phyloP scores from a whole-genome alignment of 2,329 filamentous ascomycete genomes.

The Ophiostoma australiae region DNA sequence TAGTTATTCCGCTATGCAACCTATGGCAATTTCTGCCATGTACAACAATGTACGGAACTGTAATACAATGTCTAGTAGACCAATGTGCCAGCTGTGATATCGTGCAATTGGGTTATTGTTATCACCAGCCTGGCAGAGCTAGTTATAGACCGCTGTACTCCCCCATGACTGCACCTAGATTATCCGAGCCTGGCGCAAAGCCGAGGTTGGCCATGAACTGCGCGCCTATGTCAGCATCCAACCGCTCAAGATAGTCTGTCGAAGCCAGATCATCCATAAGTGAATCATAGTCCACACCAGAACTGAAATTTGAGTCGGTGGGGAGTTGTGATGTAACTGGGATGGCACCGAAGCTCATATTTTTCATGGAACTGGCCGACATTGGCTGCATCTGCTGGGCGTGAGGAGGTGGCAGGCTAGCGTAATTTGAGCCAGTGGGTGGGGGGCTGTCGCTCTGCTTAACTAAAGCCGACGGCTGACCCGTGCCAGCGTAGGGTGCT shows the following conservation, averaged over 20 bases:
- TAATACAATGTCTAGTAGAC: neutral
- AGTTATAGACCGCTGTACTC: conserved; percentile 33
- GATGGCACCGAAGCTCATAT: neutral
- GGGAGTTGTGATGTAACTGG: neutral
- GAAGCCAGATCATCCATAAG: conserved; percentile 50
- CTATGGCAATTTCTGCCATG: neutral
- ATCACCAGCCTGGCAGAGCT: neutral
- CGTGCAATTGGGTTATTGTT: neutral
- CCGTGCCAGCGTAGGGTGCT: neutral
- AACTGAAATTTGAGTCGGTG: neutral
- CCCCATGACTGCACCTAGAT: conserved; percentile 32
- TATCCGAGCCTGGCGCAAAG: conserved; percentile 50
- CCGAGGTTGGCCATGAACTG: conserved; percentile 65
- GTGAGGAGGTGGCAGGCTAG: neutral
- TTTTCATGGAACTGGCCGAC: neutral
- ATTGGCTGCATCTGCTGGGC: neutral
- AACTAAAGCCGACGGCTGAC: neutral
- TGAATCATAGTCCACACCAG: conserved; percentile 45
- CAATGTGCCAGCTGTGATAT: too few species aligned
- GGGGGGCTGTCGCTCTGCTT: neutral
- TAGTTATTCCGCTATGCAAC: neutral
- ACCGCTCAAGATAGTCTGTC: conserved; percentile 45
- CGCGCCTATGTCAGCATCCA: conserved; percentile 47
- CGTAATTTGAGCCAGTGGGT: neutral
- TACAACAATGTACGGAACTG: neutral